Conservation (phyloP, 2,329 filamentous ascomycete species). For the Fusarium austroafricanum region DNA sequence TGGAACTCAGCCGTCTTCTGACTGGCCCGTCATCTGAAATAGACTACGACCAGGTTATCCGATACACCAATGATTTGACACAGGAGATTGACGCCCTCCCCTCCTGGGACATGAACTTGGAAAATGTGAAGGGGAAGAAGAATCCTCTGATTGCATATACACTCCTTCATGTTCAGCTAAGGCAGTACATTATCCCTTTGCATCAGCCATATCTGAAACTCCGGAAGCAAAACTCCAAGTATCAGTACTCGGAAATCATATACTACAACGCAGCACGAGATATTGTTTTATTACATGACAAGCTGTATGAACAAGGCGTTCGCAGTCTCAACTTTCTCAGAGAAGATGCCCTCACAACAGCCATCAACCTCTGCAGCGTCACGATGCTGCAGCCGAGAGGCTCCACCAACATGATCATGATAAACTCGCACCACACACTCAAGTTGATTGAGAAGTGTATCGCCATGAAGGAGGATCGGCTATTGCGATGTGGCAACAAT, state of each 20-base stretch:
- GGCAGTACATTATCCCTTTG: slow-evolving; percentile 71
- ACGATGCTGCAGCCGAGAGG: slow-evolving; percentile 69
- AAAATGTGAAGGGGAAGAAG: slow-evolving; percentile 56
- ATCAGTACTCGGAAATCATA: slow-evolving; percentile 71
- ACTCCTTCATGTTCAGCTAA: slow-evolving; percentile 68
- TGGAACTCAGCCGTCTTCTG: slow-evolving; percentile 68
- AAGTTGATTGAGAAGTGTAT: slow-evolving; percentile 72
- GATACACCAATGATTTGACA: slow-evolving; percentile 70
- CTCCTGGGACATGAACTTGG: slow-evolving; percentile 61
- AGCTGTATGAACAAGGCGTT: slow-evolving; percentile 68
- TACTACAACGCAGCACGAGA: slow-evolving; percentile 73
- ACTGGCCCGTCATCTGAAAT: slow-evolving; percentile 66
- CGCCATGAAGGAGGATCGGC: slow-evolving; percentile 69
- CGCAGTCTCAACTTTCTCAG: slow-evolving; percentile 70
- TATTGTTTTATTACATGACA: slow-evolving; percentile 71
- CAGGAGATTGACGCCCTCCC: slow-evolving; percentile 70
- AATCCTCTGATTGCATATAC: slow-evolving; percentile 70
- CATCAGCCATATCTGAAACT: slow-evolving; percentile 71
- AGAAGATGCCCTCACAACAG: slow-evolving; percentile 69
- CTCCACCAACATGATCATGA: slow-evolving; percentile 71
- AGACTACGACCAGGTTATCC: slow-evolving; percentile 71
- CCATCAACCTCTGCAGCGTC: slow-evolving; percentile 71
- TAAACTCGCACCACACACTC: slow-evolving; percentile 69
- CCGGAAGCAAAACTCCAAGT: slow-evolving; percentile 69
- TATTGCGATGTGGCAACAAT: slow-evolving; percentile 71